phyloP scores from a whole-genome alignment of 805 yeast genomes.

The Hemisphaericaspora nanyangensis region DNA sequence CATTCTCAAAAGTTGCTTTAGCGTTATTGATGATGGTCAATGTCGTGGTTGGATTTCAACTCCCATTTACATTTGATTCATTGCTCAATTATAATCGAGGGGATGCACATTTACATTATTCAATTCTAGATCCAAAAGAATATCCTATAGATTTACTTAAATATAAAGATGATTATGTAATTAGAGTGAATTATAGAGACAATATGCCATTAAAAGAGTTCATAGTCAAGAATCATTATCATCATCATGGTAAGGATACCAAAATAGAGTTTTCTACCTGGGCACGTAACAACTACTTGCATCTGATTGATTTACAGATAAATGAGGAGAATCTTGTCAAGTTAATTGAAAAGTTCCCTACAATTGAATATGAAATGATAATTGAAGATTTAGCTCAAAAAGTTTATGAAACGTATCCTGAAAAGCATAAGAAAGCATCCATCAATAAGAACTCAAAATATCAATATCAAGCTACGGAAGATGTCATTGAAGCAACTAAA shows the following conservation, averaged over 20 bases:
- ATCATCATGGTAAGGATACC: slow-evolving; percentile 1
- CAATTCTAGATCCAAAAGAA: slow-evolving; percentile 19
- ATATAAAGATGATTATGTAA: slow-evolving; percentile 42
- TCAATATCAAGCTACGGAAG: slow-evolving; percentile 12
- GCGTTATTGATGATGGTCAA: no score
- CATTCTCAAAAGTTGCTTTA: no score
- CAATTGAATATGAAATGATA: slow-evolving; percentile 34
- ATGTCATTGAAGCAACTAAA: slow-evolving; percentile 11
- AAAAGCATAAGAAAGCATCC: neutral
- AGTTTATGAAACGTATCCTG: slow-evolving; percentile 55
- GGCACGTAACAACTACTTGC: slow-evolving; percentile 32
- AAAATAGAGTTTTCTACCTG: slow-evolving; percentile 34
- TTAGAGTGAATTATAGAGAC: slow-evolving; percentile 37
- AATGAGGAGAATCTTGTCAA: slow-evolving; percentile 16
- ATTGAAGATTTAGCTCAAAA: slow-evolving; percentile 56
- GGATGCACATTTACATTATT: slow-evolving; percentile 22
- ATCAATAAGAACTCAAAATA: slow-evolving; percentile 5
- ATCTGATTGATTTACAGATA: slow-evolving; percentile 18
- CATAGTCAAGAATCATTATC: slow-evolving; percentile 8
- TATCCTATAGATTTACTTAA: slow-evolving; percentile 40
- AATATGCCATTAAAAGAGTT: slow-evolving; percentile 14
- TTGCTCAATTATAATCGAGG: neutral
- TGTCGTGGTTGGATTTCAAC: neutral
- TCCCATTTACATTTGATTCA: slow-evolving; percentile 2
- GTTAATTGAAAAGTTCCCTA: slow-evolving; percentile 19